These are phyloP conservation scores for Colletotrichum sp. DNA, from an alignment of 2,329 filamentous ascomycete species.

Conservation along the genomic window DNA sequence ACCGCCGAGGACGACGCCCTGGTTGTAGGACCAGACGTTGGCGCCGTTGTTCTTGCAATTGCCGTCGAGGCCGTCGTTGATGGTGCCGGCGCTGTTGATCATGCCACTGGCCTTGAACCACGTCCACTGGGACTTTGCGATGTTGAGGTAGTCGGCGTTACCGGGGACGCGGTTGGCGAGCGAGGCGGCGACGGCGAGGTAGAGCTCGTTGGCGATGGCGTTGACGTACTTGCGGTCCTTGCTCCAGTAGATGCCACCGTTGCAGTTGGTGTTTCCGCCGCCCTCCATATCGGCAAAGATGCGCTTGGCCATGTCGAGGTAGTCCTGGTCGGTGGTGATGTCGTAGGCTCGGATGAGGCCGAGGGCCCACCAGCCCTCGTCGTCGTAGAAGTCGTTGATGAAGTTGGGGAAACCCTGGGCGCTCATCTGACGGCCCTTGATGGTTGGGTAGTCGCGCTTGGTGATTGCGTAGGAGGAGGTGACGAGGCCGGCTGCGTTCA, in stretches of 20 bases:
- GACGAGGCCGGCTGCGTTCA: conserved; percentile 38
- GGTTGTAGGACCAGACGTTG: conserved; percentile 61
- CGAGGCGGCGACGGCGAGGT: conserved; percentile 56
- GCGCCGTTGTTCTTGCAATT: conserved; percentile 56
- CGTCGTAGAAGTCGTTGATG: conserved; percentile 61
- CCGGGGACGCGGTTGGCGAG: conserved; percentile 52
- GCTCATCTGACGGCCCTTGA: conserved; percentile 23
- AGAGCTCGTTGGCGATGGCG: conserved; percentile 63
- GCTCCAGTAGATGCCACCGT: conserved; percentile 62
- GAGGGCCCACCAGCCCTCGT: conserved; percentile 69
- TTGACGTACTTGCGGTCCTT: conserved; percentile 56
- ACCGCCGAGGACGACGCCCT: conserved; percentile 60
- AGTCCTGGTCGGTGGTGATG: conserved; percentile 53
- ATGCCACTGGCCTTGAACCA: conserved; percentile 58
- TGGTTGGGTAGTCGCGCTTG: conserved; percentile 30
- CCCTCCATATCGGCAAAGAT: conserved; percentile 62
- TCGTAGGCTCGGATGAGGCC: conserved; percentile 63
- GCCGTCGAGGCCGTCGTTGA: conserved; percentile 57
- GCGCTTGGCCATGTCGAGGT: conserved; percentile 54
- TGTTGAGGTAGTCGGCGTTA: conserved; percentile 47
- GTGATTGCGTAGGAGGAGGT: conserved; percentile 40
- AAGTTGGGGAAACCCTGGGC: conserved; percentile 41
- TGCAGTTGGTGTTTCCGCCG: conserved; percentile 51
- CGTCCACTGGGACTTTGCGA: conserved; percentile 54
- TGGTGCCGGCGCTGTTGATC: conserved; percentile 52